These are phyloP conservation scores for Penstemon davidsonii DNA, from an alignment of 257 asterid genomes.

Conservation along the genomic window DNA sequence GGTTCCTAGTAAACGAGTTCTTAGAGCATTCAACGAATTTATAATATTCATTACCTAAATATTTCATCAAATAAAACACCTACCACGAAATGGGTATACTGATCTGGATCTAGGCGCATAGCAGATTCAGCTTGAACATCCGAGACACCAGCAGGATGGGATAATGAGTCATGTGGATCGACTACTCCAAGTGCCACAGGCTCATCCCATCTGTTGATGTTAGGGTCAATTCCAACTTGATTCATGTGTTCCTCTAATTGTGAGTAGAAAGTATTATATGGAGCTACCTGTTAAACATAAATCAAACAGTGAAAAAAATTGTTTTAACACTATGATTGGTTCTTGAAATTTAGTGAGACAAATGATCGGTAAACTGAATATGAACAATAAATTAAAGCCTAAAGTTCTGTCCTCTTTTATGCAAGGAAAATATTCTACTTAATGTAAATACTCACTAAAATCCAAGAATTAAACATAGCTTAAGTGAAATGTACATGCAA, in stretches of 20 bases:
- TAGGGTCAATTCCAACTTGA: constrained; percentile 72
- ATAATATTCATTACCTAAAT: too few relatives aligned
- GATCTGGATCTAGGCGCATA: constrained; percentile 74
- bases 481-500: too few relatives aligned
- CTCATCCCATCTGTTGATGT: constrained; percentile 80
- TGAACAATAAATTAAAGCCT: too few relatives aligned
- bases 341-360: too few relatives aligned
- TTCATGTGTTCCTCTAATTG: constrained; percentile 80
- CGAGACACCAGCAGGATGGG: constrained; percentile 92
- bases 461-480: too few relatives aligned
- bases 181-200: constrained; percentile 81
- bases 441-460: too few relatives aligned
- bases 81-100: constrained; percentile 75
- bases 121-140: constrained; percentile 95
- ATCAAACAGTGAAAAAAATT: not conserved
- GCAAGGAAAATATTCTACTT: too few relatives aligned
- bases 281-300: constrained; percentile 67
- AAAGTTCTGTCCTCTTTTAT: too few relatives aligned
- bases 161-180: constrained; percentile 91
- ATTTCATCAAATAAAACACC: constrained; percentile 26
- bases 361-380: too few relatives aligned
- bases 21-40: too few relatives aligned
- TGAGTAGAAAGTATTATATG: constrained; percentile 74
- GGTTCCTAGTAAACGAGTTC: too few relatives aligned
- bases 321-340: too few relatives aligned